Conservation (phyloP, 805 yeast species). For the Phaffomyces thermotolerans region DNA sequence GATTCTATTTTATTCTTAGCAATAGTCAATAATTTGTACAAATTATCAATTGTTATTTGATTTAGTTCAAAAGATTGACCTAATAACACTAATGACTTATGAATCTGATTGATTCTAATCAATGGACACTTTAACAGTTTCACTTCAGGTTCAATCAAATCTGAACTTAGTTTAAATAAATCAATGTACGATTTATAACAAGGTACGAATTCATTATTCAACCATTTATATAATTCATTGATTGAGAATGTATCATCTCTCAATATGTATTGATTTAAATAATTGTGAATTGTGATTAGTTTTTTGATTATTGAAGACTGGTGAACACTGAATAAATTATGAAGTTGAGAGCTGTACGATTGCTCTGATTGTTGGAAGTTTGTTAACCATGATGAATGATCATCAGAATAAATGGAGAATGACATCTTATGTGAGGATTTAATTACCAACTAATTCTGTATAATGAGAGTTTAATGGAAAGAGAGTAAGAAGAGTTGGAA, state of each 20-base stretch:
- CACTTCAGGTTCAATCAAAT: constrained; percentile 8
- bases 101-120: constrained; percentile 7
- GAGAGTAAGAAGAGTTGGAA: no score
- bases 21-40: not conserved
- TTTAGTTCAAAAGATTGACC: not conserved
- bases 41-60: not conserved
- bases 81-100: not conserved
- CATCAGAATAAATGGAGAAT: constrained; percentile 4
- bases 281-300: constrained; percentile 5
- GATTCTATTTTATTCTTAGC: constrained; percentile 19
- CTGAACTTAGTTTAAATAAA: not conserved
- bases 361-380: constrained; percentile 1
- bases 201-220: constrained; percentile 2
- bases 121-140: constrained; percentile 8
- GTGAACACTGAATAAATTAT: constrained; percentile 1
- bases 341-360: constrained; percentile 2
- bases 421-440: not conserved
- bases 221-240: constrained; percentile 6
- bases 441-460: no score
- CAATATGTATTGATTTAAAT: constrained; percentile 2
- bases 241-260: not conserved
- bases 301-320: not conserved
- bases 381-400: not conserved
- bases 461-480: no score
- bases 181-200: not conserved